Evolutionary conservation across 1,284 basidiomycete species (phyloP), one percentile per base, ranked within the genome.

Genomic region (Xerocomus alliaceus): DNA sequence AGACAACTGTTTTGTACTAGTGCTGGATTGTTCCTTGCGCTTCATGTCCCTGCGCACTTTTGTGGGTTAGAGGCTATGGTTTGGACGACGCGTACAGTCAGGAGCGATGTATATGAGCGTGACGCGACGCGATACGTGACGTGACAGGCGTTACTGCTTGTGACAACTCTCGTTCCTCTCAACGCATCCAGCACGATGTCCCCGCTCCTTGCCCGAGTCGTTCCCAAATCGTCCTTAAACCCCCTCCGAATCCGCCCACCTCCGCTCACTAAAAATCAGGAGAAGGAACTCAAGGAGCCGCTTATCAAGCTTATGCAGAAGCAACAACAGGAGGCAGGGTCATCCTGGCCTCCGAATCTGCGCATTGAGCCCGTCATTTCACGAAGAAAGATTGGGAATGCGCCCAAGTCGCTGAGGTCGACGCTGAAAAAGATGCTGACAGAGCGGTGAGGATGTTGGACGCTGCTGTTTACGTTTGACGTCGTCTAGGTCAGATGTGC

Each of bases 341-440:
- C 65, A 4, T 66, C 67, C 31, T 83, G 76, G 67, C 82, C 83
- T 2, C 60, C 68, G 22, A 83, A 83, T 54, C 73, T 83, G 53
- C 79, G 83, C 39, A 79, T 83, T 47, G 82, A 84, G 63, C 77
- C 80, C 2, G 56, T 75, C 35, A 55, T 81, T 37, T 71, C 75
- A 29, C 78, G 70, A 65, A 73, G 71, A 44, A 74, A 74, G 20
- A 78, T 81, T 32, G 73, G 75, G 42, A 76, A 76, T 18, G 74
- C 80, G 1, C 74, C 75, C 22, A 68, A 68, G 39, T 74, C 77
- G 15, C 63, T 77, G n/a, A 71, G 77, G 57, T 66, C 68, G 56
- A 73, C 74, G 54, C 58, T 83, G 63, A 78, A 74, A 67, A 68
- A 70, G 42, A 68, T 82, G 64, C 51, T 80, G 65, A 80, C 72